phyloP scores from a whole-genome alignment of 192 early-diverging fungal genomes.

The Allomyces macrogynus region DNA sequence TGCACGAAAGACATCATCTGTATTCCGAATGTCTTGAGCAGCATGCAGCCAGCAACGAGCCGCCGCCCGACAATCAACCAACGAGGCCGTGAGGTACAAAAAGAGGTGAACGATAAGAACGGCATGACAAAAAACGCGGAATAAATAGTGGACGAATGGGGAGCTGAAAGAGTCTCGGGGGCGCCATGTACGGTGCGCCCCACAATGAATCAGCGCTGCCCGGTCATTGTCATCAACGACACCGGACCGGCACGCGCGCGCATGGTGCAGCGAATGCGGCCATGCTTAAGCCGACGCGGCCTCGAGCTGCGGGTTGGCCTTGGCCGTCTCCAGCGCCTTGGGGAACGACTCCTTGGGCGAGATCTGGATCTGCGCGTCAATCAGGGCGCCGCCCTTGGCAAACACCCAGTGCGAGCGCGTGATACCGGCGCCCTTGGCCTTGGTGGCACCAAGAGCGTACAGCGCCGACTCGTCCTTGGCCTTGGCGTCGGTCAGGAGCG shows the following conservation, averaged over 20 bases:
- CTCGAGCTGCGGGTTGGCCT: not conserved
- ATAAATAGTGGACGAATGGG: not conserved
- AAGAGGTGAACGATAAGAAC: not conserved
- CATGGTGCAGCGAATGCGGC: too few relatives aligned
- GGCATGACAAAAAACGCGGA: not conserved
- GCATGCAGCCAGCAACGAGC: too few relatives aligned
- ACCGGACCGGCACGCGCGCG: too few relatives aligned
- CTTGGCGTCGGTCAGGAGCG: slow-evolving; percentile 4
- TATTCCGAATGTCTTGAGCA: too few relatives aligned
- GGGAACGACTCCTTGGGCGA: slow-evolving; percentile 6
- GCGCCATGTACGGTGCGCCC: too few relatives aligned
- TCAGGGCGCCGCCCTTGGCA: slow-evolving; percentile 13
- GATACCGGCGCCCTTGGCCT: slow-evolving; percentile 4
- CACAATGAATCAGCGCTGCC: not conserved
- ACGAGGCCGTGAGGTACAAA: not conserved
- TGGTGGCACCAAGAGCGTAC: not conserved
- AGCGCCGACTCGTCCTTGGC: not conserved
- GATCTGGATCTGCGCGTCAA: slow-evolving; percentile 6
- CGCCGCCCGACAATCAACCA: too few relatives aligned
- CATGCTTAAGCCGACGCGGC: too few relatives aligned
- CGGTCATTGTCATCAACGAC: too few relatives aligned
- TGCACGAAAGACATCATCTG: not conserved
- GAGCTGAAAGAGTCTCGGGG: too few relatives aligned
- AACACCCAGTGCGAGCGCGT: slow-evolving; percentile 13
- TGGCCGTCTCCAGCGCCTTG: slow-evolving; percentile 7